Conservation (phyloP, 1,284 basidiomycete species). For the Cryptococcus hybrid region DNA sequence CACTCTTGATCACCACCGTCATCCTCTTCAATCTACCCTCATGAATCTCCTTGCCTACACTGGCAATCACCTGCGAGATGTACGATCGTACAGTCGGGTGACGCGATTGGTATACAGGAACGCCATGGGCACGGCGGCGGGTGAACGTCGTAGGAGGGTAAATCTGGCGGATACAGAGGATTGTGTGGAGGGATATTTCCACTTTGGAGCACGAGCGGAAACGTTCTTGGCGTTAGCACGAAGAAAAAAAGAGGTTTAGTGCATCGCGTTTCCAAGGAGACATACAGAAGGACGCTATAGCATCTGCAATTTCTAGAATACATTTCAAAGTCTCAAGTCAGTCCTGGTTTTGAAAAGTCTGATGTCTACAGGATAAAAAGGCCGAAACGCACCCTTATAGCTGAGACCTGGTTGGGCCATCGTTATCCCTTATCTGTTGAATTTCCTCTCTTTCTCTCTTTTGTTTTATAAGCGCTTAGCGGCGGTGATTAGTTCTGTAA, state of each 20-base stretch:
- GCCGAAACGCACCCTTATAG: slow-evolving; percentile 22
- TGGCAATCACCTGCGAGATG: slow-evolving; percentile 73
- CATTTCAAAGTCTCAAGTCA: neutral
- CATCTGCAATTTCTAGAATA: slow-evolving; percentile 34
- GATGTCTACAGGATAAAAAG: slow-evolving; percentile 3
- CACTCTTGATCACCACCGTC: slow-evolving; percentile 68
- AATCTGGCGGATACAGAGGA: slow-evolving; percentile 83
- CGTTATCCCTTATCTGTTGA: no score
- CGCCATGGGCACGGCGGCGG: slow-evolving; percentile 81
- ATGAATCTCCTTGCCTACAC: slow-evolving; percentile 68
- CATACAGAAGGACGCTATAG: slow-evolving; percentile 41
- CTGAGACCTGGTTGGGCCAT: slow-evolving; percentile 25
- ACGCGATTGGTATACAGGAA: slow-evolving; percentile 85
- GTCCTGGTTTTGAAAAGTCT: neutral
- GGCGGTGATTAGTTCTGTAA: no score
- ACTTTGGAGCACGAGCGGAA: slow-evolving; percentile 55
- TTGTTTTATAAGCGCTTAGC: no score
- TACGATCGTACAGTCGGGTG: slow-evolving; percentile 85
- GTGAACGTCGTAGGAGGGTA: slow-evolving; percentile 87
- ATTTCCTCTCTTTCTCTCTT: no score
- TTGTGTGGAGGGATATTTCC: slow-evolving; percentile 87
- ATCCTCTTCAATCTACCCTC: slow-evolving; percentile 27
- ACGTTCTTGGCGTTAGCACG: neutral
- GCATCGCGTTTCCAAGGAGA: neutral
- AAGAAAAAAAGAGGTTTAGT: neutral